Conservation (phyloP, 768 basidiomycete genomes). For the Cystofilobasidium macerans region DNA sequence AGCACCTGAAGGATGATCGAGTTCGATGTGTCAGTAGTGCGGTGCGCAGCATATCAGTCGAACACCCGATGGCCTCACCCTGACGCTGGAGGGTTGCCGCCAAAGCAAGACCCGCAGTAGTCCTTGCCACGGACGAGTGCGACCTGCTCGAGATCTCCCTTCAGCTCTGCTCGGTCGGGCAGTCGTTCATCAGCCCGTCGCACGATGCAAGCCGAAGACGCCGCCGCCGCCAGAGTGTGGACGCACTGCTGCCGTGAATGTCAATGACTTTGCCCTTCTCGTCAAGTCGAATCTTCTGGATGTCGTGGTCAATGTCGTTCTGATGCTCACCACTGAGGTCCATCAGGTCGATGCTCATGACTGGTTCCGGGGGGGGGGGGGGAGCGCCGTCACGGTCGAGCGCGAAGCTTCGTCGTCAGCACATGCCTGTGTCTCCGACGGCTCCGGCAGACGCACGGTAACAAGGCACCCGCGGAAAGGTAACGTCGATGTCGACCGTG, state of each 20-base stretch:
- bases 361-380: too few species aligned
- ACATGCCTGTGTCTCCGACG: too few species aligned
- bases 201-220: too few species aligned
- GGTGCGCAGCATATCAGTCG: neutral
- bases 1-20: constrained; percentile 53
- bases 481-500: constrained; percentile 79
- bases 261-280: constrained; percentile 45
- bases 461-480: constrained; percentile 93
- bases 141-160: constrained; percentile 77
- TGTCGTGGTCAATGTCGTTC: constrained; percentile 72
- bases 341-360: constrained; percentile 92
- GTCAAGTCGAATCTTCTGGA: constrained; percentile 69
- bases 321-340: constrained; percentile 96
- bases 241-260: constrained; percentile 39
- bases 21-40: constrained; percentile 35
- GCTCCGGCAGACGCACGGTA: constrained; percentile 71
- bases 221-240: constrained; percentile 10
- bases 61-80: constrained; percentile 13
- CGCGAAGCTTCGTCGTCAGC: too few species aligned
- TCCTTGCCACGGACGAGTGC: constrained; percentile 48
- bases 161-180: constrained; percentile 46
- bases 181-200: neutral
- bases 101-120: constrained; percentile 95
- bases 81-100: constrained; percentile 45
- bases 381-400: too few species aligned